Percentiles rank a stretch among this genome's conserved stretches.
Evolutionary conservation across 2,329 filamentous ascomycete species (phyloP).

Genomic region (Penicillium sp.): DNA sequence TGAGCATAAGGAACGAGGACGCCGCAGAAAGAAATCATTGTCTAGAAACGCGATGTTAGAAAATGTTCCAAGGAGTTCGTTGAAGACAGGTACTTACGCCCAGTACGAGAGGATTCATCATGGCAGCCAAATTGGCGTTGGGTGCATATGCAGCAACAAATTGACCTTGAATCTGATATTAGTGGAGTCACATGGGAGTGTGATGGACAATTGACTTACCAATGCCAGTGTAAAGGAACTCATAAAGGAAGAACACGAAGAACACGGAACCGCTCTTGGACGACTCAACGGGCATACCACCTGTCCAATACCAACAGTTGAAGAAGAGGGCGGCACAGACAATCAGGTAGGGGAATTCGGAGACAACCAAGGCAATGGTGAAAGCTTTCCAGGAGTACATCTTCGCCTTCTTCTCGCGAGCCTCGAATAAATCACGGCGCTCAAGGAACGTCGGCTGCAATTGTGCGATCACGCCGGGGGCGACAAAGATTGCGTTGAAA

Average conservation of each 20-base stretch:
- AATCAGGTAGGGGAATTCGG: constrained; percentile 65
- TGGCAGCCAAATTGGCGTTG: constrained; percentile 64
- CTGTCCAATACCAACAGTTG: constrained; percentile 68
- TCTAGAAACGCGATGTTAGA: constrained; percentile 6
- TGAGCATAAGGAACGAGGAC: constrained; percentile 31
- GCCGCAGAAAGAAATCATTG: constrained; percentile 31
- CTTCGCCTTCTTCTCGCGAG: constrained; percentile 63
- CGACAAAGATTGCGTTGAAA: constrained; percentile 59
- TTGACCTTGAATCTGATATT: constrained; percentile 45
- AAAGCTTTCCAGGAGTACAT: constrained; percentile 76
- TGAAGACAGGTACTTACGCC: constrained; percentile 8
- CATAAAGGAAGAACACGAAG: constrained; percentile 70
- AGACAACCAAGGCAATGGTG: constrained; percentile 63
- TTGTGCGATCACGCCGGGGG: constrained; percentile 42
- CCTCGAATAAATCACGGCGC: constrained; percentile 62
- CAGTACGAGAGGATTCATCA: constrained; percentile 71
- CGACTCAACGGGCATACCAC: constrained; percentile 48
- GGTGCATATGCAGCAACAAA: constrained; percentile 74
- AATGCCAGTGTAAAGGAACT: constrained; percentile 66
- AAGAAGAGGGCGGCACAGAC: constrained; percentile 64
- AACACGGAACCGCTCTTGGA: constrained; percentile 50
- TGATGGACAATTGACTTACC: constrained; percentile 30
- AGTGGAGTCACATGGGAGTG: background rate
- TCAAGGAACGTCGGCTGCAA: constrained; percentile 69
- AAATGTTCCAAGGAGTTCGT: background rate